These are phyloP conservation scores for Candida sanyaensis DNA, from an alignment of 1,139 yeast species.

Conservation along the genomic window DNA sequence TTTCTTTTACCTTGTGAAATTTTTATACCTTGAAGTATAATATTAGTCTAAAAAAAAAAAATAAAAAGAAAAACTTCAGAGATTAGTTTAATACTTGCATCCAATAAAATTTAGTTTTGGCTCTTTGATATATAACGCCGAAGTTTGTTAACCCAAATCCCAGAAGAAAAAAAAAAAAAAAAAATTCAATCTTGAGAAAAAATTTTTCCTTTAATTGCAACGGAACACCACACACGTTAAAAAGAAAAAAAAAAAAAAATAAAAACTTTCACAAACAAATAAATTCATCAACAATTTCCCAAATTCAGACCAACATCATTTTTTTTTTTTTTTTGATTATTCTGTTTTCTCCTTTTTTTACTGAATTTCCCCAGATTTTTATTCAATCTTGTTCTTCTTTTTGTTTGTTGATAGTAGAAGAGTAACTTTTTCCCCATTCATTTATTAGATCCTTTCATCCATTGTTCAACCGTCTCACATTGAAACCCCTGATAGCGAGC, in stretches of 20 bases:
- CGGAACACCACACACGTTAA: neutral
- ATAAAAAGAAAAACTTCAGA: too few species aligned
- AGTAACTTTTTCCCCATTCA: too few species aligned
- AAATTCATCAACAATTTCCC: conserved; percentile 2
- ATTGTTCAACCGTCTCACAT: neutral
- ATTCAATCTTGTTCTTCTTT: neutral
- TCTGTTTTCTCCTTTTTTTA: neutral
- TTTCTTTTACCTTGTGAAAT: conserved; percentile 3
- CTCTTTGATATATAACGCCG: conserved; percentile 1
- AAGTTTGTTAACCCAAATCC: neutral
- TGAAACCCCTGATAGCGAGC: conserved; percentile 2
- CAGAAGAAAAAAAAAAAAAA: neutral
- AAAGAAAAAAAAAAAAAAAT: too few species aligned
- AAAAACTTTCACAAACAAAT: neutral
- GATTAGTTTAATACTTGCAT: neutral
- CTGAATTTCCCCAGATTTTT: conserved; percentile 2
- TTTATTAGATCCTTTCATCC: neutral
- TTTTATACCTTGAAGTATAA: neutral
- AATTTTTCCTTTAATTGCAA: neutral
- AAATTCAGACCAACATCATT: neutral
- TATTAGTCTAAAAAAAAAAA: too few species aligned
- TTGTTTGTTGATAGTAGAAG: neutral
- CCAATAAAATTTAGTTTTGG: neutral
- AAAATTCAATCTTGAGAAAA: neutral
- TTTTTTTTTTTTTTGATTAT: neutral